Evolutionary conservation across 2,329 filamentous ascomycete species (phyloP).

Genomic region (Fusarium acutatum): DNA sequence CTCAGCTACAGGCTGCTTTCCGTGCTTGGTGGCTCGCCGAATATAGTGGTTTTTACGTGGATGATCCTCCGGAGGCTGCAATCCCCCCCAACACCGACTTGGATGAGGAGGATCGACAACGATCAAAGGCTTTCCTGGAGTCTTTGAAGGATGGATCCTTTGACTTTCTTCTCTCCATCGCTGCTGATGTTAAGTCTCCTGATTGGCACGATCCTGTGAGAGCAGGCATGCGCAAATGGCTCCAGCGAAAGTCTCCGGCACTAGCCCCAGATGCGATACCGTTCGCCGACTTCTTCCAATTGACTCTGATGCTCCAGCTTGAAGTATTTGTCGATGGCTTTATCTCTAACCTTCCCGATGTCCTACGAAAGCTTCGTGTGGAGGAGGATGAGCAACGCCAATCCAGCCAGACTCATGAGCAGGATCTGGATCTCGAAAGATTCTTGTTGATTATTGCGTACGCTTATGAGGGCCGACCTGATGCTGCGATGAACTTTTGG

Average conservation of each 20-base stretch:
- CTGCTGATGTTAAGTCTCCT: slow-evolving; percentile 79
- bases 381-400: slow-evolving; percentile 91
- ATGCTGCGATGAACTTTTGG: slow-evolving; percentile 91
- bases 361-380: slow-evolving; percentile 82
- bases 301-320: slow-evolving; percentile 78
- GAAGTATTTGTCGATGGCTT: slow-evolving; percentile 91
- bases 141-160: slow-evolving; percentile 89
- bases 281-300: slow-evolving; percentile 77
- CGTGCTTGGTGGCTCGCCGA: slow-evolving; percentile 90
- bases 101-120: slow-evolving; percentile 73
- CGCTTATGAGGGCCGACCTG: slow-evolving; percentile 84
- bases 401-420: slow-evolving; percentile 70
- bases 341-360: slow-evolving; percentile 94
- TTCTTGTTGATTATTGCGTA: slow-evolving; percentile 94
- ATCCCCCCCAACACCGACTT: slow-evolving; percentile 69
- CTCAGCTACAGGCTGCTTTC: slow-evolving; percentile 81
- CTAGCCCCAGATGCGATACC: slow-evolving; percentile 72
- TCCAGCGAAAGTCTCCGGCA: slow-evolving; percentile 81
- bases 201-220: slow-evolving; percentile 91
- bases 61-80: slow-evolving; percentile 69
- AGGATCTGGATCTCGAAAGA: slow-evolving; percentile 81
- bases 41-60: slow-evolving; percentile 89
- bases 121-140: slow-evolving; percentile 77
- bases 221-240: slow-evolving; percentile 80
- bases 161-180: slow-evolving; percentile 87